Evolutionary conservation across 1,139 yeast species (phyloP).

Genomic region (Pichia sp.): DNA sequence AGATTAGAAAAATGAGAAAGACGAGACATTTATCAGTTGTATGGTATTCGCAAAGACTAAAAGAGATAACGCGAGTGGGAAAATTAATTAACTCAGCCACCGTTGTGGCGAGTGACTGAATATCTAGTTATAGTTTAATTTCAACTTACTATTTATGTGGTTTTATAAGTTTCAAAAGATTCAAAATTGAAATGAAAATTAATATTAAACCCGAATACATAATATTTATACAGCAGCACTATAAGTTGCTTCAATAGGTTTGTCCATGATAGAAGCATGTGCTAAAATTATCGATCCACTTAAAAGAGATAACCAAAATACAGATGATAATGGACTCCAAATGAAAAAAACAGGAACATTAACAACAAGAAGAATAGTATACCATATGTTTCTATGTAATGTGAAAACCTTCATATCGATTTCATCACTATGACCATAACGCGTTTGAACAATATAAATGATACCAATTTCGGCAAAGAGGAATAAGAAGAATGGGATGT

Average conservation of each 20-base stretch:
- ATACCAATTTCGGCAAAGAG: conserved; percentile 54
- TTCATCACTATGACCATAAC: conserved; percentile 61
- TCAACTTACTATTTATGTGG: no score
- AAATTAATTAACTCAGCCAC: no score
- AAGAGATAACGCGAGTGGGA: no score
- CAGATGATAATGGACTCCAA: conserved; percentile 85
- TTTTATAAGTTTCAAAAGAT: no score
- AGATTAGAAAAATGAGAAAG: no score
- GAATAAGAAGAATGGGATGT: conserved; percentile 63
- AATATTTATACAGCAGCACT: conserved; percentile 53
- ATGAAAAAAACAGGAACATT: conserved; percentile 66
- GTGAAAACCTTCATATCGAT: conserved; percentile 51
- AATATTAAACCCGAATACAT: not conserved
- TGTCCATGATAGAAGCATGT: conserved; percentile 90
- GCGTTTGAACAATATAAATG: conserved; percentile 62
- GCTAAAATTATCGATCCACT: conserved; percentile 72
- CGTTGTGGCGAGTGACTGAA: no score
- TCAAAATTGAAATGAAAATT: no score
- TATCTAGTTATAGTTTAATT: no score
- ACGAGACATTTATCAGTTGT: no score
- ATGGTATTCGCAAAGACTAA: no score
- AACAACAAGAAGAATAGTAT: conserved; percentile 60
- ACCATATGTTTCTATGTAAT: conserved; percentile 72
- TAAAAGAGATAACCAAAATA: conserved; percentile 91
- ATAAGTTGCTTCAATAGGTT: conserved; percentile 92